These are phyloP conservation scores for Acanthamoeba lugdunensis DNA, from an alignment of 208 protist genomes.

Conservation along the genomic window DNA sequence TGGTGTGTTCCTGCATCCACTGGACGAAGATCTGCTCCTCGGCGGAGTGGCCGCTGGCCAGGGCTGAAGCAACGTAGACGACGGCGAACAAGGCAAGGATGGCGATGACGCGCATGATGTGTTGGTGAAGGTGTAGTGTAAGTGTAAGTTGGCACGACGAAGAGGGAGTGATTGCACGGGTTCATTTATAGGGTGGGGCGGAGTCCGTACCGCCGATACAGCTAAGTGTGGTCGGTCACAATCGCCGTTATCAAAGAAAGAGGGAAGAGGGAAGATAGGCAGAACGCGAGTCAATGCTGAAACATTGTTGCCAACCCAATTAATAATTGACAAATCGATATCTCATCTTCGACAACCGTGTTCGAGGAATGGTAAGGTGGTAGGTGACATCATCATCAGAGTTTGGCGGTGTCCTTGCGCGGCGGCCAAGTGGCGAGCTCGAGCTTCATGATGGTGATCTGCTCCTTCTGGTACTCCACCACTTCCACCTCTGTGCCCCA, in stretches of 20 bases:
- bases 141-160: neutral
- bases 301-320: too few relatives aligned
- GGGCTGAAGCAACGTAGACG: neutral
- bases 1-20: neutral
- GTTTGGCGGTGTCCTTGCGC: neutral
- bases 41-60: neutral
- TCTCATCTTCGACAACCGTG: too few relatives aligned
- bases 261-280: too few relatives aligned
- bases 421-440: conserved; percentile 30
- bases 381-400: neutral
- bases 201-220: too few relatives aligned
- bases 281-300: too few relatives aligned
- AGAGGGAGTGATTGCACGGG: neutral
- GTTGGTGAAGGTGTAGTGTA: neutral
- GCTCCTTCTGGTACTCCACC: neutral
- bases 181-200: neutral
- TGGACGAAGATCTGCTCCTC: neutral
- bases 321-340: too few relatives aligned
- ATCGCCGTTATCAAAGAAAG: too few relatives aligned
- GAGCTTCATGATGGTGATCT: conserved; percentile 37
- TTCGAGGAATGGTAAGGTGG: too few relatives aligned
- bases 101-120: neutral
- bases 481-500: neutral
- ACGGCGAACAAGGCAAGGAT: neutral
- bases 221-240: too few relatives aligned